phyloP scores from a whole-genome alignment of 2,329 filamentous ascomycete species.

The Lasiodiplodia theobromae region DNA sequence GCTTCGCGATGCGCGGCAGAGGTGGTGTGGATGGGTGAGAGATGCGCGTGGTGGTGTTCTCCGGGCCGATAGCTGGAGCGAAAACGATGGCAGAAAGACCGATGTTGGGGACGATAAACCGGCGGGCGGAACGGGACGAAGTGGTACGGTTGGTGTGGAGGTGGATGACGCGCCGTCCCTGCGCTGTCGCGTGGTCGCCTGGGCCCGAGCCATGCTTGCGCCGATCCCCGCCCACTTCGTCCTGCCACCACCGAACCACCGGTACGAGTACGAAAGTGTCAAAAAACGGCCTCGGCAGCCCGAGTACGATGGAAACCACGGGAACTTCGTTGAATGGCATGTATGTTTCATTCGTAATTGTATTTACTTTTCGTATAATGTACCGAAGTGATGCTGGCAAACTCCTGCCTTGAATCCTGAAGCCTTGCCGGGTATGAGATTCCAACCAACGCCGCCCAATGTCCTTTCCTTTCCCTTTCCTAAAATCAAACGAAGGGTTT shows the following conservation, averaged over 20 bases:
- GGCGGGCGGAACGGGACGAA: not conserved
- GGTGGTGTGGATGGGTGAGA: not conserved
- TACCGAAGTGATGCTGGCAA: not conserved
- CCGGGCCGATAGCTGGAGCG: not conserved
- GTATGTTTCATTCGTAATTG: not conserved
- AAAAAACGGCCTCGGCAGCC: not conserved
- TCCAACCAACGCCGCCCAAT: slow-evolving; percentile 9
- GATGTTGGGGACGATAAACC: not conserved
- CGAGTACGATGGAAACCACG: not conserved
- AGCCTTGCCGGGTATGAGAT: slow-evolving; percentile 11
- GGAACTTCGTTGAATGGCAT: not conserved
- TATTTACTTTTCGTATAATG: not conserved
- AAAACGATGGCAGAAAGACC: not conserved
- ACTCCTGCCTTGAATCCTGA: not conserved
- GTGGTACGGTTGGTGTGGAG: not conserved
- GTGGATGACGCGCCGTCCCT: slow-evolving; percentile 1
- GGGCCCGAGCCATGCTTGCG: slow-evolving; percentile 15
- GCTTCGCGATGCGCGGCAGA: not conserved
- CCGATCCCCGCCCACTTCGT: slow-evolving; percentile 1
- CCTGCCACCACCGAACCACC: not conserved
- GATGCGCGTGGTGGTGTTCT: not conserved
- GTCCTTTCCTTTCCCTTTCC: not conserved
- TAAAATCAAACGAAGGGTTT: not conserved
- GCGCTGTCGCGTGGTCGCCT: not conserved
- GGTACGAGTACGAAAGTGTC: not conserved